Conservation (phyloP, 2,329 filamentous ascomycete species). For the Ophiostoma sp. region DNA sequence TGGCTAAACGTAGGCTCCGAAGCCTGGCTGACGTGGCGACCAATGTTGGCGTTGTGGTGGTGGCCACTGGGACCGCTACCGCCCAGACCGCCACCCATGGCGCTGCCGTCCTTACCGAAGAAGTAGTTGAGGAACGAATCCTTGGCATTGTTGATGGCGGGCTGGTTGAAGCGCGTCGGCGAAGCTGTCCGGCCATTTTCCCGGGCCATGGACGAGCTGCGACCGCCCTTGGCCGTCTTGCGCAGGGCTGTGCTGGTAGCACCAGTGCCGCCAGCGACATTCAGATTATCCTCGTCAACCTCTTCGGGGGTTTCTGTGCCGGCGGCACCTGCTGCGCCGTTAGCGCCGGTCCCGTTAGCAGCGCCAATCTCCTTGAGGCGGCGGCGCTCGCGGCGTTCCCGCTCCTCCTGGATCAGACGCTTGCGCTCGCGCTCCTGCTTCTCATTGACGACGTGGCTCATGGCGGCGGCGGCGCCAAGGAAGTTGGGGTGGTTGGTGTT, state of each 20-base stretch:
- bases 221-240: conserved; percentile 58
- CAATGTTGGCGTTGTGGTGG: conserved; percentile 43
- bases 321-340: conserved; percentile 60
- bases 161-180: conserved; percentile 61
- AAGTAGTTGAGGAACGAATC: conserved; percentile 99
- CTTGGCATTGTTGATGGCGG: conserved; percentile 62
- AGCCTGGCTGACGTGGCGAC: conserved; percentile 73
- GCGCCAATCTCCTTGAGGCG: conserved; percentile 79
- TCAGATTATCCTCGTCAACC: conserved; percentile 68
- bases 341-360: conserved; percentile 61
- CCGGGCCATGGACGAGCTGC: conserved; percentile 79
- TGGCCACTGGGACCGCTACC: conserved; percentile 22
- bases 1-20: conserved; percentile 80
- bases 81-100: not conserved
- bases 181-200: conserved; percentile 64
- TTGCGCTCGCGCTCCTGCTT: conserved; percentile 94
- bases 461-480: conserved; percentile 90
- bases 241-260: conserved; percentile 58
- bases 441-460: conserved; percentile 93
- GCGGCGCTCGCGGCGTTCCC: conserved; percentile 79
- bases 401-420: conserved; percentile 75
- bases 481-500: conserved; percentile 99
- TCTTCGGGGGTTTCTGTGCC: conserved; percentile 53
- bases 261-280: conserved; percentile 42
- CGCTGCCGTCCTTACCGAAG: conserved; percentile 83